Percentiles rank a stretch among this genome's conserved stretches.
Conservation (phyloP, 2,329 filamentous ascomycete species). For the Penicillium psychrosexuale region DNA sequence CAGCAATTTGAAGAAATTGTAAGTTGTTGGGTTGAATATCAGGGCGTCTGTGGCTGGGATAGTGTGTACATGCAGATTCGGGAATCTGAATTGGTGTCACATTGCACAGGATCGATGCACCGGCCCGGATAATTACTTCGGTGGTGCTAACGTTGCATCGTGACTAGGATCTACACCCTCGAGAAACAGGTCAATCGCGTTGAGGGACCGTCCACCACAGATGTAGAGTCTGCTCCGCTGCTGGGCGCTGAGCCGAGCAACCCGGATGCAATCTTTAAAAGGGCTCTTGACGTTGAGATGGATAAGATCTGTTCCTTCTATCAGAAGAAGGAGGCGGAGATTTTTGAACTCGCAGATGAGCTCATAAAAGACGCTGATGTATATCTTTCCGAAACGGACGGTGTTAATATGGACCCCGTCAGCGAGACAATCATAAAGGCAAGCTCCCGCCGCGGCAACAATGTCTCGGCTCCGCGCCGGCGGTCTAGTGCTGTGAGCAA, state of each 20-base stretch:
- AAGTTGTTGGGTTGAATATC: slow-evolving; percentile 37
- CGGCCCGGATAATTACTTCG: slow-evolving; percentile 3
- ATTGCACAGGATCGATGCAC: slow-evolving; percentile 16
- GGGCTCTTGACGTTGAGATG: slow-evolving; percentile 79
- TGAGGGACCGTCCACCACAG: slow-evolving; percentile 52
- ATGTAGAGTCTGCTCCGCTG: slow-evolving; percentile 82
- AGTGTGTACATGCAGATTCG: background rate
- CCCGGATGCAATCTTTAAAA: slow-evolving; percentile 76
- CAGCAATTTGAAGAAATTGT: slow-evolving; percentile 98
- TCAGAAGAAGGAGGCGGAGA: slow-evolving; percentile 80
- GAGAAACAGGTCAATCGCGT: slow-evolving; percentile 75
- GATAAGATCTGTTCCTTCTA: slow-evolving; percentile 95
- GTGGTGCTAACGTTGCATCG: slow-evolving; percentile 9
- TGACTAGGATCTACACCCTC: slow-evolving; percentile 79
- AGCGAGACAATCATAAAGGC: slow-evolving; percentile 43
- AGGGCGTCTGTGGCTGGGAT: background rate
- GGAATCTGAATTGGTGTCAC: slow-evolving; percentile 16
- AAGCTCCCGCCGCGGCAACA: slow-evolving; percentile 18
- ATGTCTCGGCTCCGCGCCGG: slow-evolving; percentile 34
- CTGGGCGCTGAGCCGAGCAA: slow-evolving; percentile 61
- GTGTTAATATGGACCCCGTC: slow-evolving; percentile 43
- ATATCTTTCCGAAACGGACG: slow-evolving; percentile 60
- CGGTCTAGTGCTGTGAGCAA: slow-evolving; percentile 44
- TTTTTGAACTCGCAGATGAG: slow-evolving; percentile 74
- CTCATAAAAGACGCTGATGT: slow-evolving; percentile 70